Base-by-base conservation (phyloP, 768 basidiomycete genomes). In the Ramaria sp. region DNA sequence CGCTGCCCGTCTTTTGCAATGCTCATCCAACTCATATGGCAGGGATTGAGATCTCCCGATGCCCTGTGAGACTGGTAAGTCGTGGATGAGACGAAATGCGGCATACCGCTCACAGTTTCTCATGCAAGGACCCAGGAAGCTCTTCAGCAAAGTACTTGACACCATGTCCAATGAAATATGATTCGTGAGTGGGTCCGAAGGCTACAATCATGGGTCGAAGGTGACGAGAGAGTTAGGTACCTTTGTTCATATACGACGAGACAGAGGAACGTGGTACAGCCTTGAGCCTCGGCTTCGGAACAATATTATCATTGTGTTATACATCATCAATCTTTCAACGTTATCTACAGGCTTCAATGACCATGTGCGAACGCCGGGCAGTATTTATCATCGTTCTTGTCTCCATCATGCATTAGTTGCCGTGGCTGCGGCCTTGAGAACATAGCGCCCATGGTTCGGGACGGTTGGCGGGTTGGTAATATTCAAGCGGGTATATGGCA, bases 1-100 rank as follows among this genome's bases (percentile, higher is more conserved):
- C 53, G 44, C 16, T 16, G 53, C 1, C 53, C 53, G 20, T 55
- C 53, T 24, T 48, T 45, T 18, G 53, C 53, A 27, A 55, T 55
- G 20, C 53, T 55, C 53, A 55, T 55, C 53, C 53, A 55, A 13
- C 43, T 55, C 53, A 55, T 55, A 30, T 55, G 53, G 27, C 22
- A 10, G 4, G 53, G 53, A 22, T 18, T 55, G 24, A 55, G 43
- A n/a, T 55, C 28, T 4, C 53, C 53, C 15, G 53, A 55, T 48
- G 53, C 43, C 16, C 53, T 55, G 45, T 18, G n/a, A 5, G 13
- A 37, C 24, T 12, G 22, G 43, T 44, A 20, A 42, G 52, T 12
- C 13, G n/a, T 22, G 24, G 24, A 49, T 15, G 9, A 36, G n/a
- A 18, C 15, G 2, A 28, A 20, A 50, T n/a, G 30, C 39, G 6